Evolutionary conservation across 495 filamentous ascomycete genomes (phyloP).

Genomic region (Cercophora sp.): DNA sequence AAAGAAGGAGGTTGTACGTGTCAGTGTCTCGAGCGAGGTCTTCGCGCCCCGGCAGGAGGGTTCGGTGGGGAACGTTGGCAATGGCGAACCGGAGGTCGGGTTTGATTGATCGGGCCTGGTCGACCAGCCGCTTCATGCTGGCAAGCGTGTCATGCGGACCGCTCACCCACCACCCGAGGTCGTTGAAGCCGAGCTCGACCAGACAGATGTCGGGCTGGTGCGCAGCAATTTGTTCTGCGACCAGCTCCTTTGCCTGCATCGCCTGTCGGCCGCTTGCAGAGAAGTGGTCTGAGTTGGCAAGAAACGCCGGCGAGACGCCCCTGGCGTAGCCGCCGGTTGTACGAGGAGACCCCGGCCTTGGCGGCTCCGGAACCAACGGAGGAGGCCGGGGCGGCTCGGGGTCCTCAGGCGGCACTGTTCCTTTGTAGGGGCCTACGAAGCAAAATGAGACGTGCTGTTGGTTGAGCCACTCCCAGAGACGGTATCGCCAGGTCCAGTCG

Average conservation of each 20-base stretch:
- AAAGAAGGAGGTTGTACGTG: slow-evolving; percentile 28
- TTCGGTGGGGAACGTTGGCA: slow-evolving; percentile 29
- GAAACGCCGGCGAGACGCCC: slow-evolving; percentile 21
- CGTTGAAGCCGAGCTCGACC: slow-evolving; percentile 37
- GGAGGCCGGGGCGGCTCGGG: slow-evolving; percentile 19
- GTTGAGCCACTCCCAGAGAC: slow-evolving; percentile 32
- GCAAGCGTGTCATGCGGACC: slow-evolving; percentile 18
- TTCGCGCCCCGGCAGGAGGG: slow-evolving; percentile 13
- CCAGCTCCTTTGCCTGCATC: slow-evolving; percentile 31
- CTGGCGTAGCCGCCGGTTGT: slow-evolving; percentile 26
- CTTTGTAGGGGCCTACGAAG: slow-evolving; percentile 35
- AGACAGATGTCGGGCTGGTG: slow-evolving; percentile 36
- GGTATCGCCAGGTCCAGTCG: slow-evolving; percentile 38
- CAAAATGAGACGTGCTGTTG: slow-evolving; percentile 13
- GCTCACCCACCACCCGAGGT: slow-evolving; percentile 30
- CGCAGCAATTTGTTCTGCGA: slow-evolving; percentile 38
- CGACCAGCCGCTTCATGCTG: slow-evolving; percentile 23
- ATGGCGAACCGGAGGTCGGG: slow-evolving; percentile 27
- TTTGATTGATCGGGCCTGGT: slow-evolving; percentile 21
- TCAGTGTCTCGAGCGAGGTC: slow-evolving; percentile 24
- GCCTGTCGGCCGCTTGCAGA: slow-evolving; percentile 25
- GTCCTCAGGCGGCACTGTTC: slow-evolving; percentile 24
- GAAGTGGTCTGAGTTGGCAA: slow-evolving; percentile 20
- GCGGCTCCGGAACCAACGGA: slow-evolving; percentile 12
- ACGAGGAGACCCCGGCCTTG: not conserved